These are phyloP conservation scores for Sophora flavescens DNA, from an alignment of 306 rosid species.

Conservation along the genomic window DNA sequence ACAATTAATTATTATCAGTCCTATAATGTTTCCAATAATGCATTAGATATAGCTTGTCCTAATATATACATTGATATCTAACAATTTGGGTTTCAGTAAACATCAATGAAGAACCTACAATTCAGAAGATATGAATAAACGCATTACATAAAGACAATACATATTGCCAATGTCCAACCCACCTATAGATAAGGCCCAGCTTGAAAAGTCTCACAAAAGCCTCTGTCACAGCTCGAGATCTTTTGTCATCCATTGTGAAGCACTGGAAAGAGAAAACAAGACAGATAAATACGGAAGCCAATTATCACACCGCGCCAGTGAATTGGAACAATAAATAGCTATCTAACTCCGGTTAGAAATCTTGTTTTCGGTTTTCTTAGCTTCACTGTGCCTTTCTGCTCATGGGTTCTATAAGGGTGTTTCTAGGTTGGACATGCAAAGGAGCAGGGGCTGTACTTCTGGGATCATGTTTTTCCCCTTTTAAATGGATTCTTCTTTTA, in stretches of 20 bases:
- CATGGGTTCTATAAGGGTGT: not conserved
- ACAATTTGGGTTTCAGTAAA: not conserved
- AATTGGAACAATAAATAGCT: slow-evolving; percentile 26
- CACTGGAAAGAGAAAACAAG: slow-evolving; percentile 58
- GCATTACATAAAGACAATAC: slow-evolving; percentile 15
- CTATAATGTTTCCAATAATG: slow-evolving; percentile 21
- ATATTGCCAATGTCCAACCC: slow-evolving; percentile 40
- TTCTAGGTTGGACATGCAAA: slow-evolving; percentile 3
- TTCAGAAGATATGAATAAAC: slow-evolving; percentile 40
- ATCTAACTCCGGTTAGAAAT: slow-evolving; percentile 4
- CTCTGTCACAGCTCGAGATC: slow-evolving; percentile 89
- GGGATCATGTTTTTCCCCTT: slow-evolving; percentile 13
- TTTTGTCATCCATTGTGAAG: slow-evolving; percentile 94
- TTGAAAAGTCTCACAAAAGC: slow-evolving; percentile 87
- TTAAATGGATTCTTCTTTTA: not conserved
- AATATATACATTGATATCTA: slow-evolving; percentile 3
- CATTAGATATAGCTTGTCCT: slow-evolving; percentile 14
- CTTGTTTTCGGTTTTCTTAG: slow-evolving; percentile 21
- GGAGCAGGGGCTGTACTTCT: not conserved
- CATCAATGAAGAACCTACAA: slow-evolving; percentile 1
- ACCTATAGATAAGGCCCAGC: slow-evolving; percentile 89
- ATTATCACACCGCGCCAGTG: not conserved
- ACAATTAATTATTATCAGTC: not conserved
- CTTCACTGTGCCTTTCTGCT: not conserved
- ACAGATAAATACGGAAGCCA: slow-evolving; percentile 4